Base-by-base conservation (phyloP, 208 protist species). In the Trypanosoma platydactyli region DNA sequence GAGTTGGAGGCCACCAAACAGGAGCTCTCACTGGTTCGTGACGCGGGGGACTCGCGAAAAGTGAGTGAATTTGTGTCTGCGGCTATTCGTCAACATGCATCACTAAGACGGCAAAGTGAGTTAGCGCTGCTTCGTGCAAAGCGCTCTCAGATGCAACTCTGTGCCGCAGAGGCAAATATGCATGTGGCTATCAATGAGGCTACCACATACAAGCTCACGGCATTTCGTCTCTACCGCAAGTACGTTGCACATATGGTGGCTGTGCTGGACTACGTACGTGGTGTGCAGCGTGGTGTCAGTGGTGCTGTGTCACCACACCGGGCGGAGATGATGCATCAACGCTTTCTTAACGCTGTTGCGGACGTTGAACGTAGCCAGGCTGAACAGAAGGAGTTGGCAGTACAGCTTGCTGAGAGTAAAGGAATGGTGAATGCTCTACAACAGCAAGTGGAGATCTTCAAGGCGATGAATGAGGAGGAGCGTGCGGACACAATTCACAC, bases 101-200 rank as follows among this genome's bases (percentile, higher is more conserved):
- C 81, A 24, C 69, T 96, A 40, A 85, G 84, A n/a, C 73, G 80
- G 1, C 85, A 92, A 52, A 85, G 81, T 70, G 90, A 92, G 54
- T 81, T 94, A 35, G 83, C 90, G 2, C 69, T 90, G 45, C 83
- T 92, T 55, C 85, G 88, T 29, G 80, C 77, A 9, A 88, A 89
- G 75, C 76, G 79, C 9, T 54, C 83, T 40, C 73, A 75, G 46
- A 79, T 96, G 58, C 87, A 92, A 57, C 80, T 96, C 18, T 80
- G 77, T 15, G 90, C 88, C 7, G 86, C 84, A 1, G 90, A 96
- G 71, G 87, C 90, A 12, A 96, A 96, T 79, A 82, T 86, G 53
- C 84, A 87, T 44, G 84, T 96, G 7, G 86, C 90, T 45, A 64
- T 81, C 30, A 96, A 96, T 73, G 90, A 96, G 76, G 90, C 87